These are phyloP conservation scores for Phytophthora cryptogea DNA, from an alignment of 352 stramenopile species.

Conservation along the genomic window DNA sequence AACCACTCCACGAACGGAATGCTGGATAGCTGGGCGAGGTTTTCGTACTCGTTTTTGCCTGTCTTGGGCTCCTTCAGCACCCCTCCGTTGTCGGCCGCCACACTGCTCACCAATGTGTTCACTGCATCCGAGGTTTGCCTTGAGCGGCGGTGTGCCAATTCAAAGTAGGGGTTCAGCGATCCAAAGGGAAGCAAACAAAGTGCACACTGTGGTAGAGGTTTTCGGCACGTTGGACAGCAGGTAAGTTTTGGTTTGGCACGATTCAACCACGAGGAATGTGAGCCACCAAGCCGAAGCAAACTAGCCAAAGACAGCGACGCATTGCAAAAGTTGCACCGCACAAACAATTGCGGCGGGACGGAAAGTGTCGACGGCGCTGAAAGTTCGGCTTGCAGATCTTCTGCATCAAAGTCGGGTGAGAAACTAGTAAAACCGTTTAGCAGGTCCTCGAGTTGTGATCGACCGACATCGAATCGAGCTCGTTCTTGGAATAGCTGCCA, in stretches of 20 bases:
- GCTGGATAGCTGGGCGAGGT: conserved; percentile 88
- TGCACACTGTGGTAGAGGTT: conserved; percentile 92
- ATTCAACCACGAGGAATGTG: conserved; percentile 88
- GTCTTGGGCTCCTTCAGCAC: conserved; percentile 59
- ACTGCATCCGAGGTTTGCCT: conserved; percentile 67
- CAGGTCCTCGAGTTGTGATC: conserved; percentile 87
- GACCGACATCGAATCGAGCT: conserved; percentile 92
- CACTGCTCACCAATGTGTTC: conserved; percentile 34
- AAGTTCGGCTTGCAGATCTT: conserved; percentile 53
- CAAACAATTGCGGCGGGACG: conserved; percentile 89
- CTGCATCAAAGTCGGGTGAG: conserved; percentile 47
- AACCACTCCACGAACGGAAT: conserved; percentile 96
- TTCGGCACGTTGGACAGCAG: conserved; percentile 92
- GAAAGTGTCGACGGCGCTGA: conserved; percentile 53
- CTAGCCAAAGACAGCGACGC: conserved; percentile 88
- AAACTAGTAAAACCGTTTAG: conserved; percentile 79
- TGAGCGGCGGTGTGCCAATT: conserved; percentile 87
- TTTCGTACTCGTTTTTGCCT: conserved; percentile 75
- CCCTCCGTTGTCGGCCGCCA: conserved; percentile 33
- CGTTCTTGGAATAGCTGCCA: conserved; percentile 94
- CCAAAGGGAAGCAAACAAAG: conserved; percentile 94
- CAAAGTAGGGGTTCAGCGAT: conserved; percentile 95
- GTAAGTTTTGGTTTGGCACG: conserved; percentile 90
- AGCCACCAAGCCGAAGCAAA: conserved; percentile 88
- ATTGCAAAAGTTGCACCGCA: conserved; percentile 96